A percentile compares a stretch with the other conserved stretches of the same genome.
Evolutionary conservation across 306 rosid genomes (phyloP).

Genomic region (Benincasa hispida): DNA sequence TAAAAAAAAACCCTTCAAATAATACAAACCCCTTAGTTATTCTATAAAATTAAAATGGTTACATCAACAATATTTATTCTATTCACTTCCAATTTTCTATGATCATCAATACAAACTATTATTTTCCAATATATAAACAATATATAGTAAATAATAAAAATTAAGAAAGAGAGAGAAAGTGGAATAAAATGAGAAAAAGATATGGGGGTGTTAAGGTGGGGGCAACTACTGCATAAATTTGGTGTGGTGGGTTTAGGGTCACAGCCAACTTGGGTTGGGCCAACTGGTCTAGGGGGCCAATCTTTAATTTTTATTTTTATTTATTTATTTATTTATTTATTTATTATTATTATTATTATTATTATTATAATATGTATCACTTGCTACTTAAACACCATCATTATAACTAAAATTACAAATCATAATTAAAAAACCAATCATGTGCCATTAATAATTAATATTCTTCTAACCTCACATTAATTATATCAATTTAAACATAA

Average conservation of each 20-base stretch:
- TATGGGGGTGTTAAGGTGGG: neutral
- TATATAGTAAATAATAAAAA: too few relatives aligned
- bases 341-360: too few relatives aligned
- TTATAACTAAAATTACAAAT: neutral
- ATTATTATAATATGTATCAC: too few relatives aligned
- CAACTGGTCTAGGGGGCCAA: neutral
- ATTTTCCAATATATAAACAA: neutral
- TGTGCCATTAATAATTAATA: neutral
- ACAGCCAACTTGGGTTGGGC: neutral
- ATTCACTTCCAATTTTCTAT: neutral
- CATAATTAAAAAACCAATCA: neutral
- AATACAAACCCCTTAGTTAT: neutral
- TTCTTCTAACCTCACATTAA: neutral
- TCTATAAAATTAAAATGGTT: neutral
- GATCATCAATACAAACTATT: neutral
- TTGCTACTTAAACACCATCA: neutral
- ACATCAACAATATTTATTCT: neutral
- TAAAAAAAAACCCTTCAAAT: too few relatives aligned
- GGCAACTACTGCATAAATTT: neutral
- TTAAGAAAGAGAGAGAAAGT: neutral
- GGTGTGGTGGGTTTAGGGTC: slow-evolving; percentile 7
- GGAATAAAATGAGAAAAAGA: neutral
- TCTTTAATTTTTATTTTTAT: neutral
- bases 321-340: too few relatives aligned
- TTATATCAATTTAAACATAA: neutral